These are phyloP conservation scores for Pseudogymnoascus destructans DNA, from an alignment of 2,329 filamentous ascomycete species.

Conservation along the genomic window DNA sequence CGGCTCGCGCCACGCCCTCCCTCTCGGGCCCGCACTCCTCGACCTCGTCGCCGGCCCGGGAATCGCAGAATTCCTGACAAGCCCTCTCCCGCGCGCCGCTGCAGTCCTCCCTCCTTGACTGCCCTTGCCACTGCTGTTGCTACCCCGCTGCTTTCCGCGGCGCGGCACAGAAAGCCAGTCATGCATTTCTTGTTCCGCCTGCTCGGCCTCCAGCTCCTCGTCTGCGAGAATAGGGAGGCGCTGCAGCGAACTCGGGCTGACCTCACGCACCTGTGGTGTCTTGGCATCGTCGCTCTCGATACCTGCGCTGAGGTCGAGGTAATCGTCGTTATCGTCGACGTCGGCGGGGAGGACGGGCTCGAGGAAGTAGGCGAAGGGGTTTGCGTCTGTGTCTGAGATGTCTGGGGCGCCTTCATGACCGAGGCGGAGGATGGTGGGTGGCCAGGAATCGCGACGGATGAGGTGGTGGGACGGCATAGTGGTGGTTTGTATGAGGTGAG, in stretches of 20 bases:
- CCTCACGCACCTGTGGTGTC: conserved; percentile 19
- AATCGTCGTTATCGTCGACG: conserved; percentile 21
- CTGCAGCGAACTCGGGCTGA: conserved; percentile 21
- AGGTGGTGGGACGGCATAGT: conserved; percentile 23
- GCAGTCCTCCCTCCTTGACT: background rate
- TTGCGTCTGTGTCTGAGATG: conserved; percentile 22
- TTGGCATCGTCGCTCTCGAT: conserved; percentile 22
- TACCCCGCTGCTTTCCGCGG: background rate
- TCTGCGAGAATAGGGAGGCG: background rate
- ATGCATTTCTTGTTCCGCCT: background rate
- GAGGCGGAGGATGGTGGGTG: conserved; percentile 24
- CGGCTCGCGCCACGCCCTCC: conserved; percentile 23
- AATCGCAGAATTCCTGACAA: conserved; percentile 15
- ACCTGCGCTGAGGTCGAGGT: conserved; percentile 24
- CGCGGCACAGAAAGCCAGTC: conserved; percentile 1
- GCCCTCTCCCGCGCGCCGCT: conserved; percentile 20
- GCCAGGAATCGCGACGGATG: conserved; percentile 25
- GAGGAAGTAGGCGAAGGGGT: conserved; percentile 27
- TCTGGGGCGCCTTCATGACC: background rate
- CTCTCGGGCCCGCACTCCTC: conserved; percentile 21
- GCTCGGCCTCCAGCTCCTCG: background rate
- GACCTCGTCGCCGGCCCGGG: conserved; percentile 14
- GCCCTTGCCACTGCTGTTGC: background rate
- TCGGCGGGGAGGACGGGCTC: conserved; percentile 19
- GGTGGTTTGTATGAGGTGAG: background rate